Conservation (phyloP, 345 rosid genomes). For the Brassica nigra region DNA sequence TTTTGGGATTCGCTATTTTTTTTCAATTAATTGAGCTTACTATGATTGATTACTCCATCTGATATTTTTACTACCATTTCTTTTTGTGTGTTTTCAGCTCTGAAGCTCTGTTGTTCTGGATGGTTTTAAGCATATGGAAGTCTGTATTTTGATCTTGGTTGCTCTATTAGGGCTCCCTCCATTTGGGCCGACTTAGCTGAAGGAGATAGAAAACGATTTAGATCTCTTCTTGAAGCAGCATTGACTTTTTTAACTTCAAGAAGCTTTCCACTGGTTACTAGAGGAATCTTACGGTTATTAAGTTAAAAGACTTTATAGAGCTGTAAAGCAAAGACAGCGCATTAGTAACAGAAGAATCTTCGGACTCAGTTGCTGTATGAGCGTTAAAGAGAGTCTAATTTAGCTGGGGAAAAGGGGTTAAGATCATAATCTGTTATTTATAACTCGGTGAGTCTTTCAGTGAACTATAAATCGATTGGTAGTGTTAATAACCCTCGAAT, state of each 20-base stretch:
- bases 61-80: neutral
- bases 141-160: conserved; percentile 24
- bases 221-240: neutral
- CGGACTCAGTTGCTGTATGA: neutral
- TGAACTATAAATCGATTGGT: conserved; percentile 33
- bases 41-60: conserved; percentile 6
- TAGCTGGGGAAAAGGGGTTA: conserved; percentile 16
- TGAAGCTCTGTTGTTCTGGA: conserved; percentile 3
- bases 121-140: conserved; percentile 37
- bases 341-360: conserved; percentile 19
- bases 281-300: conserved; percentile 23
- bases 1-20: conserved; percentile 1
- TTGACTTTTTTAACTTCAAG: neutral
- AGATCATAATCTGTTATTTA: conserved; percentile 34
- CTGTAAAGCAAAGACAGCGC: conserved; percentile 13
- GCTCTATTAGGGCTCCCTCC: conserved; percentile 42
- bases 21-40: conserved; percentile 1
- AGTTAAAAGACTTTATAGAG: conserved; percentile 25
- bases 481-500: conserved; percentile 6
- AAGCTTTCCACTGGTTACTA: conserved; percentile 15
- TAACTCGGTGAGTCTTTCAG: conserved; percentile 26
- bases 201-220: neutral
- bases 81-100: conserved; percentile 20
- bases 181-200: conserved; percentile 33
- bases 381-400: conserved; percentile 23